Evolutionary conservation across 192 early-diverging fungal species (phyloP).

Genomic region (Dissophora globulifera): DNA sequence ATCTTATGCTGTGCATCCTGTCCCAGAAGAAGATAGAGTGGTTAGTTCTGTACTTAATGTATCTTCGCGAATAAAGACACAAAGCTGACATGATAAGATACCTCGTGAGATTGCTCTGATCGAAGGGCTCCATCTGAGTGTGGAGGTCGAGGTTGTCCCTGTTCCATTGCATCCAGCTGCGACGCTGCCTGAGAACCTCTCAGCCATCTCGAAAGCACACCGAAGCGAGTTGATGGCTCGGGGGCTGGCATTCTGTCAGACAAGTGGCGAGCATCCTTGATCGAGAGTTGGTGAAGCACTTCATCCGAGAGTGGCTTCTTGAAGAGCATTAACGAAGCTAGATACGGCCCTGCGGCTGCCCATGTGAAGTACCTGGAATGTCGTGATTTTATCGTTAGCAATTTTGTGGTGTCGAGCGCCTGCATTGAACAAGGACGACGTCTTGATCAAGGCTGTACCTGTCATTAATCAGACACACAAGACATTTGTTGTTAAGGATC

Average conservation of each 20-base stretch:
- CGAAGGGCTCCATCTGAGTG: neutral
- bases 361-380: slow-evolving; percentile 67
- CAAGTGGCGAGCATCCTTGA: slow-evolving; percentile 18
- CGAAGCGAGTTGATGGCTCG: slow-evolving; percentile 20
- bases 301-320: slow-evolving; percentile 64
- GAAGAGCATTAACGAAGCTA: slow-evolving; percentile 67
- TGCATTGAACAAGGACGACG: too few species aligned
- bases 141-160: neutral
- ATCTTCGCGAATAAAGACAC: too few species aligned
- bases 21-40: too few species aligned
- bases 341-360: slow-evolving; percentile 66
- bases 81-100: neutral
- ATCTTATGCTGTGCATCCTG: too few species aligned
- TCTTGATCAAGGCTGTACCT: too few species aligned
- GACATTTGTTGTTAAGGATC: slow-evolving; percentile 37
- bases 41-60: too few species aligned
- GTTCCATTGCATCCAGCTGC: slow-evolving; percentile 6
- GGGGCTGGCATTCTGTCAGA: slow-evolving; percentile 16
- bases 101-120: neutral
- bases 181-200: slow-evolving; percentile 17
- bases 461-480: slow-evolving; percentile 42
- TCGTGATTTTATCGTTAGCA: too few species aligned
- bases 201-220: slow-evolving; percentile 33
- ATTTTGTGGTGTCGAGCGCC: too few species aligned
- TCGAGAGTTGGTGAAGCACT: slow-evolving; percentile 26